phyloP scores from a whole-genome alignment of 768 basidiomycete genomes.

The Suillus occidentalis region DNA sequence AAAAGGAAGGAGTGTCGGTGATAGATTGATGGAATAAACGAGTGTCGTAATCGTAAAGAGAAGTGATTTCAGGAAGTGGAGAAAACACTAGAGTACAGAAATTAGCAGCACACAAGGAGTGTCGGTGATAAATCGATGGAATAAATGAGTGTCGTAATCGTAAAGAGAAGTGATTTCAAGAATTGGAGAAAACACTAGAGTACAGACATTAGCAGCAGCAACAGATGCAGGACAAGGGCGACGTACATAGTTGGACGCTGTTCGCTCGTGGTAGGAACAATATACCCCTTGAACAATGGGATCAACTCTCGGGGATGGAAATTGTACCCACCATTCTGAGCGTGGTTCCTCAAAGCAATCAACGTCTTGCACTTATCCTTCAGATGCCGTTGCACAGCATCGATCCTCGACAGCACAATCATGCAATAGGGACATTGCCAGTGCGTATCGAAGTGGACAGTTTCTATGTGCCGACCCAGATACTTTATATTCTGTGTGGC shows the following conservation, averaged over 20 bases:
- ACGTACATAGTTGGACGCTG: not conserved
- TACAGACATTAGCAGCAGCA: not conserved
- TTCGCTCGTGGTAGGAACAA: not conserved
- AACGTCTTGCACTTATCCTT: not conserved
- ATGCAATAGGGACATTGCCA: not conserved
- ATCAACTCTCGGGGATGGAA: not conserved
- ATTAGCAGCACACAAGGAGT: not conserved
- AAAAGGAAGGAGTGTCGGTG: too few species aligned
- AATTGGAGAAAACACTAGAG: not conserved
- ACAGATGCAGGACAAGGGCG: not conserved
- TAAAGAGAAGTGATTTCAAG: not conserved
- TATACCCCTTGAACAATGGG: not conserved
- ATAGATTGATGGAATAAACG: too few species aligned
- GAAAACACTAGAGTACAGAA: not conserved
- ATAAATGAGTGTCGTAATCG: not conserved
- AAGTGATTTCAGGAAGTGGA: not conserved
- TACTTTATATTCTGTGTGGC: fast-evolving
- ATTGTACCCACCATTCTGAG: too few species aligned
- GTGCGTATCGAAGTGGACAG: not conserved
- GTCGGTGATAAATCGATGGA: too few species aligned
- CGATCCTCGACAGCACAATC: not conserved
- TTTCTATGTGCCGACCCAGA: not conserved
- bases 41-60: not conserved
- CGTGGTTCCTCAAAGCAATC: not conserved
- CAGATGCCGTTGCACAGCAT: not conserved